Evolutionary conservation across 257 asterid genomes (phyloP).

Genomic region (Solanum sparsipilum): DNA sequence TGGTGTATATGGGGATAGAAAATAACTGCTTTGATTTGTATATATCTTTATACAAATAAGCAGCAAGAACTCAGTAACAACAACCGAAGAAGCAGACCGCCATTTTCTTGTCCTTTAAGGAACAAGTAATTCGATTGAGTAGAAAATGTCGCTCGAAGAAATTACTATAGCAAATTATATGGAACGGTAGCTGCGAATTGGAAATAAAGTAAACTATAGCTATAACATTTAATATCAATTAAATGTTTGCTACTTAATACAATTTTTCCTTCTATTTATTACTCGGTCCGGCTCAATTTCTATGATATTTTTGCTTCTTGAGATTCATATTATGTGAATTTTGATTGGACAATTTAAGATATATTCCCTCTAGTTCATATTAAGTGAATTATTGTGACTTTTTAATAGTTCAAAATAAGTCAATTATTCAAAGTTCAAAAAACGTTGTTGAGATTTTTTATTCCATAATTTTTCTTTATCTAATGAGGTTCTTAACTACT

Average conservation of each 20-base stretch:
- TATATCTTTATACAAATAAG: not conserved
- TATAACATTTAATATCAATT: no score
- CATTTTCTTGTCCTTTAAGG: not conserved
- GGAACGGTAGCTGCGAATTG: no score
- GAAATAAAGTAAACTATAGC: no score
- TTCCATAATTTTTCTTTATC: no score
- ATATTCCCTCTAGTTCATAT: no score
- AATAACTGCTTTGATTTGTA: no score
- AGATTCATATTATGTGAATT: no score
- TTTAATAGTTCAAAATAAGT: not conserved
- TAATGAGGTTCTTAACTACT: not conserved
- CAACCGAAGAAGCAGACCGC: not conserved
- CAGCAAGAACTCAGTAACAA: not conserved
- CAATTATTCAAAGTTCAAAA: not conserved
- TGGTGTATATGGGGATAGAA: no score
- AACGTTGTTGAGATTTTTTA: not conserved
- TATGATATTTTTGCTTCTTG: no score
- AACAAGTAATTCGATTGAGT: not conserved
- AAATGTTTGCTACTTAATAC: no score
- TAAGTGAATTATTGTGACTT: not conserved
- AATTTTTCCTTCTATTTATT: no score
- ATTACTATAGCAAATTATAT: constrained; percentile 11
- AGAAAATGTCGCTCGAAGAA: constrained; percentile 41
- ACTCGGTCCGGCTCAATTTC: not conserved
- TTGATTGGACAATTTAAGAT: no score